These are phyloP conservation scores for Leccinum disarticulatum DNA, from an alignment of 768 basidiomycete genomes.

Conservation along the genomic window DNA sequence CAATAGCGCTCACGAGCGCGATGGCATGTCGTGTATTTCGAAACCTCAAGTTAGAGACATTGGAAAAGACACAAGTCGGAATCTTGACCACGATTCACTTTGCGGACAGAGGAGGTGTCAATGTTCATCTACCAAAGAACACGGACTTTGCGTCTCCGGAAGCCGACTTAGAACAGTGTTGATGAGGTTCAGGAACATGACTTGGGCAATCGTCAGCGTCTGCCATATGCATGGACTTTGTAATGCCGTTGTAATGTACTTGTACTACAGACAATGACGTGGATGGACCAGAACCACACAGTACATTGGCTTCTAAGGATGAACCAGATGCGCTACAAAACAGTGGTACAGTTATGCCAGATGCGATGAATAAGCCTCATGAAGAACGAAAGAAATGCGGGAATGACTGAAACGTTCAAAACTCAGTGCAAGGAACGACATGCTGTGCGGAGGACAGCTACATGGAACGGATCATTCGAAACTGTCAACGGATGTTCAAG, in stretches of 20 bases:
- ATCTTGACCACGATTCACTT: constrained; percentile 22
- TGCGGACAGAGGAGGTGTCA: constrained; percentile 2
- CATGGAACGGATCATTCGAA: not conserved
- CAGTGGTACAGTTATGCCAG: constrained; percentile 7
- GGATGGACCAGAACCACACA: constrained; percentile 4
- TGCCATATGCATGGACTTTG: not conserved
- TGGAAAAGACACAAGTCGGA: constrained; percentile 8
- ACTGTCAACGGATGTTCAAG: constrained; percentile 5
- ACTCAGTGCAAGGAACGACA: constrained; percentile 9
- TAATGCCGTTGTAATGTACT: not conserved
- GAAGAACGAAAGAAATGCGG: not conserved
- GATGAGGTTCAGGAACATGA: not conserved
- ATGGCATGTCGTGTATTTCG: constrained; percentile 39
- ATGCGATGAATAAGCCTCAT: not conserved
- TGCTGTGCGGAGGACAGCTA: not conserved
- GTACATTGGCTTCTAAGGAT: not conserved
- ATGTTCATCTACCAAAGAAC: constrained; percentile 2
- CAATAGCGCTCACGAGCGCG: constrained; percentile 30
- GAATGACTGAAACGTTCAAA: constrained; percentile 2
- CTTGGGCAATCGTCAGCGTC: not conserved
- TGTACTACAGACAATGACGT: not conserved
- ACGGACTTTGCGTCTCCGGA: not conserved
- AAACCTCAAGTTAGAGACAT: constrained; percentile 28
- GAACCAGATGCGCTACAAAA: constrained; percentile 16
- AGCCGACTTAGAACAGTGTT: constrained; percentile 1